phyloP scores from a whole-genome alignment of 768 basidiomycete genomes.

The Calocybe gangraenosa region DNA sequence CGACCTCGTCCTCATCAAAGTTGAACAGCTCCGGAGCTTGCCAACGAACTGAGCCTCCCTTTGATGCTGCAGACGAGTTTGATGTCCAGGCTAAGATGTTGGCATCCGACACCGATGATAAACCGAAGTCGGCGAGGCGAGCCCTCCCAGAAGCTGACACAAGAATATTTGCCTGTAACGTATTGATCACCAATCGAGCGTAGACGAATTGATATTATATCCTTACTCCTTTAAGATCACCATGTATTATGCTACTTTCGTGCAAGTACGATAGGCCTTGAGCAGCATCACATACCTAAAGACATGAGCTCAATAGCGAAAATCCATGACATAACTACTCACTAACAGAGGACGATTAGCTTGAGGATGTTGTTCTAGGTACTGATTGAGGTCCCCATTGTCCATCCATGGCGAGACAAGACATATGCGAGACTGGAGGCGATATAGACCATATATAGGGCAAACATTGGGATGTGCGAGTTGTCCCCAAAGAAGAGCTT shows the following conservation, averaged over 20 bases:
- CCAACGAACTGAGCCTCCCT: neutral
- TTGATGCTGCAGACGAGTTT: neutral
- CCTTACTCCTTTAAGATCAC: neutral
- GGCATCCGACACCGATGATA: neutral
- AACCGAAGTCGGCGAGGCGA: neutral
- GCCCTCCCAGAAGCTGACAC: neutral
- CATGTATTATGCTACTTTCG: neutral
- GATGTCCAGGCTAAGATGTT: neutral
- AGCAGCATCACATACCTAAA: neutral
- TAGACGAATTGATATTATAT: too few species aligned
- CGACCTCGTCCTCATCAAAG: neutral
- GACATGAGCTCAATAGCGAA: neutral
- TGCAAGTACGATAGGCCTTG: neutral
- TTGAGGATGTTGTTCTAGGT: neutral
- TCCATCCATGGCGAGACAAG: slow-evolving; percentile 8
- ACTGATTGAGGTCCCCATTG: slow-evolving; percentile 3
- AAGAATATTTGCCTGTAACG: neutral
- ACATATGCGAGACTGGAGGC: neutral
- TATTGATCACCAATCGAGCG: neutral
- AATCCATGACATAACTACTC: neutral
- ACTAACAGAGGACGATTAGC: neutral
- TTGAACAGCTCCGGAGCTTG: slow-evolving; percentile 5
- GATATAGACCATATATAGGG: slow-evolving; percentile 6
- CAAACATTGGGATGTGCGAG: slow-evolving; percentile 6
- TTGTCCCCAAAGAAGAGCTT: slow-evolving; percentile 8